Evolutionary conservation across 2,329 filamentous ascomycete genomes (phyloP).

Genomic region (Aspergillus sergii): DNA sequence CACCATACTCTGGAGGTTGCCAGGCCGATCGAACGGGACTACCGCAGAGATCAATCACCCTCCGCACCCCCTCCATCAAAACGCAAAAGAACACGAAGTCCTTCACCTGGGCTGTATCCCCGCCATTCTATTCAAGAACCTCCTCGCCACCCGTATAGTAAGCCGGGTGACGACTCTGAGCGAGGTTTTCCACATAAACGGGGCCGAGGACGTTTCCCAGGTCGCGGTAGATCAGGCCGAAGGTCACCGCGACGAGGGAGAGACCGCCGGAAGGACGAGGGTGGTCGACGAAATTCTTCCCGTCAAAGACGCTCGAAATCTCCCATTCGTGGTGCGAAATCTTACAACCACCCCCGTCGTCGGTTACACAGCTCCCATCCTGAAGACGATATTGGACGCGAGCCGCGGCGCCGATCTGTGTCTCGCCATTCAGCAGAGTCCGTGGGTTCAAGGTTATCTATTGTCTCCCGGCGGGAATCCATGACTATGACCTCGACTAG

Average conservation of each 20-base stretch:
- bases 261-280: slow-evolving; percentile 35
- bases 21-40: slow-evolving; percentile 26
- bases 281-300: slow-evolving; percentile 30
- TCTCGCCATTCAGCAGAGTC: slow-evolving; percentile 40
- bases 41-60: slow-evolving; percentile 34
- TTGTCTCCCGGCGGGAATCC: slow-evolving; percentile 26
- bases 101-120: slow-evolving; percentile 37
- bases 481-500: slow-evolving; percentile 31
- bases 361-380: slow-evolving; percentile 31
- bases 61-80: slow-evolving; percentile 36
- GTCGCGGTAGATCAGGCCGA: slow-evolving; percentile 35
- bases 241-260: slow-evolving; percentile 38
- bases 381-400: slow-evolving; percentile 29
- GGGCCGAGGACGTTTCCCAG: slow-evolving; percentile 38
- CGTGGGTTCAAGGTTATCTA: slow-evolving; percentile 34
- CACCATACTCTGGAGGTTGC: slow-evolving; percentile 21
- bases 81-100: slow-evolving; percentile 45
- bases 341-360: slow-evolving; percentile 28
- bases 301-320: slow-evolving; percentile 36
- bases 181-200: slow-evolving; percentile 39
- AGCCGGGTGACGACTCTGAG: slow-evolving; percentile 39
- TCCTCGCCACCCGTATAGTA: slow-evolving; percentile 28
- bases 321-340: slow-evolving; percentile 31
- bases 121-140: slow-evolving; percentile 26
- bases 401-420: slow-evolving; percentile 33